Evolutionary conservation across 139 green algal genomes (phyloP).

Genomic region (Choricystis sp.): DNA sequence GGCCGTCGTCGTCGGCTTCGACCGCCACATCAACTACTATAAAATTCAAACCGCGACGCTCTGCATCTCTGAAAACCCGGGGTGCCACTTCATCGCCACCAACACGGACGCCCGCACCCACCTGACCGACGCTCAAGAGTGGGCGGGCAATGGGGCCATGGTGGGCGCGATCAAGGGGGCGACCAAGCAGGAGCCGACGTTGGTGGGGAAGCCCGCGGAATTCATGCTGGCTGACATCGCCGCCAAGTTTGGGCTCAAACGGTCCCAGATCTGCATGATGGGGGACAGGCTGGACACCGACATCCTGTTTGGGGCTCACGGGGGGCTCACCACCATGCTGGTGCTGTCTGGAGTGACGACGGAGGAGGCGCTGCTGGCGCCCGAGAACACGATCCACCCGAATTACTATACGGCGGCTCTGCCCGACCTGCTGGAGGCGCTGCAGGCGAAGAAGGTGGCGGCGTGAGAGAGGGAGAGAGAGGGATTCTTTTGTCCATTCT

Average conservation of each 20-base stretch:
- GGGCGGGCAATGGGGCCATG: constrained; percentile 91
- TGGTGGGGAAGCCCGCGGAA: constrained; percentile 86
- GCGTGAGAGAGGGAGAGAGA: constrained; percentile 1
- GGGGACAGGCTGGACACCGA: constrained; percentile 98
- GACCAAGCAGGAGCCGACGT: constrained; percentile 76
- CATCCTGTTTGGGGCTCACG: constrained; percentile 95
- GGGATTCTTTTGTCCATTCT: background rate
- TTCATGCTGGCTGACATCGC: constrained; percentile 98
- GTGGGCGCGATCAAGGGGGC: constrained; percentile 87
- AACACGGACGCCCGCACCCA: constrained; percentile 97
- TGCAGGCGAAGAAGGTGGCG: constrained; percentile 5
- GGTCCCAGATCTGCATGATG: constrained; percentile 94
- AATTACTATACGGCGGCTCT: constrained; percentile 71
- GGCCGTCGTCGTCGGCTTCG: constrained; percentile 94
- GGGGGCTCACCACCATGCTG: constrained; percentile 75
- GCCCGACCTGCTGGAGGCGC: constrained; percentile 46
- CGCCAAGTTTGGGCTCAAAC: constrained; percentile 37
- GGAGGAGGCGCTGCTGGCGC: constrained; percentile 59
- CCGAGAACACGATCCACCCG: constrained; percentile 73
- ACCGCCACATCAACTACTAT: constrained; percentile 99
- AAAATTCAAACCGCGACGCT: constrained; percentile 93
- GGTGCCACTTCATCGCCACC: constrained; percentile 96
- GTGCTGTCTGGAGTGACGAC: constrained; percentile 79
- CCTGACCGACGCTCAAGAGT: constrained; percentile 93
- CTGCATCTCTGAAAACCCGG: constrained; percentile 95